These are phyloP conservation scores for Cicer arietinum DNA, from an alignment of 306 rosid species.

Conservation along the genomic window DNA sequence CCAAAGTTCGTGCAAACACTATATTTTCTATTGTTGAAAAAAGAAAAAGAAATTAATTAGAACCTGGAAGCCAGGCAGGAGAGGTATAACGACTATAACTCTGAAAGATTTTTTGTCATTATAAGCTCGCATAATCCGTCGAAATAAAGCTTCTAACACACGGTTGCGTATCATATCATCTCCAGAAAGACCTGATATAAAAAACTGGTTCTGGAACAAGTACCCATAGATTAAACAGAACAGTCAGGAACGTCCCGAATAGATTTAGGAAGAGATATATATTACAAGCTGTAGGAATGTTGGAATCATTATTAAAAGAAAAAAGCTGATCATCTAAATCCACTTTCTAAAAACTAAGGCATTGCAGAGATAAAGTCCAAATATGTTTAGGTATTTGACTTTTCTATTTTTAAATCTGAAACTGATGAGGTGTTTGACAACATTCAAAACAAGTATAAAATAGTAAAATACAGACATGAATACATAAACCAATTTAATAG, in stretches of 20 bases:
- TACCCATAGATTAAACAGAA: constrained; percentile 44
- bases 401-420: constrained; percentile 31
- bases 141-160: constrained; percentile 83
- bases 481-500: not conserved
- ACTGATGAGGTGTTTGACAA: constrained; percentile 10
- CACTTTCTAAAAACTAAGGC: constrained; percentile 8
- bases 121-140: constrained; percentile 81
- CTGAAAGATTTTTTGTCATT: constrained; percentile 82
- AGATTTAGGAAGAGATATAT: constrained; percentile 3
- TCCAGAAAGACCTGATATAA: constrained; percentile 94
- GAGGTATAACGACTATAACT: constrained; percentile 93
- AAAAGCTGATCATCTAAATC: constrained; percentile 37
- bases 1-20: constrained; percentile 31
- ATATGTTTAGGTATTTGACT: constrained; percentile 2
- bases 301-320: constrained; percentile 3
- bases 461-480: not conserved
- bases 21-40: constrained; percentile 38
- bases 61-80: constrained; percentile 98
- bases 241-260: constrained; percentile 42
- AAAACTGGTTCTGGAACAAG: constrained; percentile 91
- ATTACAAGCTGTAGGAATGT: constrained; percentile 16
- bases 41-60: constrained; percentile 35
- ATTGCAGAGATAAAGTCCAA: constrained; percentile 27
- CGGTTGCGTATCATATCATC: constrained; percentile 89
- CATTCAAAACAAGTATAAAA: constrained; percentile 21